phyloP scores from a whole-genome alignment of 106 monocot species.

The Iris macrosiphon region DNA sequence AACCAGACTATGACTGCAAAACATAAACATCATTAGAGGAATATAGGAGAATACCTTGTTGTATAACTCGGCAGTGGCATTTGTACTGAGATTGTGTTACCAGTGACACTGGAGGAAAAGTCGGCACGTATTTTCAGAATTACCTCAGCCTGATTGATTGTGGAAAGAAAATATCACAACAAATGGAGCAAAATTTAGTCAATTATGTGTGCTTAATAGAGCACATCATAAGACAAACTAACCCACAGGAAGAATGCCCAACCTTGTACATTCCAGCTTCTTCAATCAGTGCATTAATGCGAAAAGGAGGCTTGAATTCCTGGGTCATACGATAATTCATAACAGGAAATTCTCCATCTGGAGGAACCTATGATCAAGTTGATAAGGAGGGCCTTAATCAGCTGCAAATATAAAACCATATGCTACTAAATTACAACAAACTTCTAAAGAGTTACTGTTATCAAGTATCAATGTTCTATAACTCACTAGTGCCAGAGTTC shows the following conservation, averaged over 20 bases:
- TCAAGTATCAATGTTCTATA: neutral
- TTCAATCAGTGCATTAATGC: slow-evolving; percentile 88
- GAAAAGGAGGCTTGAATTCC: slow-evolving; percentile 97
- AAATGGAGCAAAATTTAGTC: neutral
- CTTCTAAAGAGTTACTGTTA: neutral
- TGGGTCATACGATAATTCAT: slow-evolving; percentile 99
- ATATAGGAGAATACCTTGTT: slow-evolving; percentile 45
- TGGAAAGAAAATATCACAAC: neutral
- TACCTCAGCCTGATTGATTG: slow-evolving; percentile 65
- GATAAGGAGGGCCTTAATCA: neutral
- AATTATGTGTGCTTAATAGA: neutral
- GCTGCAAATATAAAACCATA: neutral
- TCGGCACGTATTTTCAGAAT: slow-evolving; percentile 88
- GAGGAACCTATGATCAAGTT: slow-evolving; percentile 50
- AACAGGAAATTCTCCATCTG: slow-evolving; percentile 97
- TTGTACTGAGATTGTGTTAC: slow-evolving; percentile 64
- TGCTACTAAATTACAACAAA: neutral
- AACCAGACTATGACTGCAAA: no score
- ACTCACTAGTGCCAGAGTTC: slow-evolving; percentile 78
- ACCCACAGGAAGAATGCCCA: neutral
- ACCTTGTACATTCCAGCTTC: slow-evolving; percentile 84
- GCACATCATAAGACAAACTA: slow-evolving; percentile 2
- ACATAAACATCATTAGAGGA: no score
- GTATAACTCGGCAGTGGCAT: slow-evolving; percentile 97
- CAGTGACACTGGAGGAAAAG: slow-evolving; percentile 71